Conservation (phyloP, 768 basidiomycete species). For the Suillus alpinus region DNA sequence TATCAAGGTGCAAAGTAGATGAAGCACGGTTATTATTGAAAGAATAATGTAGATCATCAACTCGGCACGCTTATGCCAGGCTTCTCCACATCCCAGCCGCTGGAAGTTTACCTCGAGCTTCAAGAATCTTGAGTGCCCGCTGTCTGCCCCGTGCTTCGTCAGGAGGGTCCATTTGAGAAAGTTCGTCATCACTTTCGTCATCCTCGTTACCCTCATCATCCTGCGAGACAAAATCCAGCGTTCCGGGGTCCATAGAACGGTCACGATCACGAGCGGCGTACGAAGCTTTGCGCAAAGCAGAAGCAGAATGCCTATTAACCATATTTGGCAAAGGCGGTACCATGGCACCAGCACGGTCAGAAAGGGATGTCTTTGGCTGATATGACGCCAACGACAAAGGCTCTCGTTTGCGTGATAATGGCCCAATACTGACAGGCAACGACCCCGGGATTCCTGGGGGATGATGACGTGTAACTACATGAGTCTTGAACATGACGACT, state of each 20-base stretch:
- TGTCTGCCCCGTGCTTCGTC: conserved; percentile 47
- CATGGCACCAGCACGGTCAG: conserved; percentile 33
- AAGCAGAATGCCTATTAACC: conserved; percentile 29
- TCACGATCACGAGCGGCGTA: conserved; percentile 69
- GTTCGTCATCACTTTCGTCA: conserved; percentile 26
- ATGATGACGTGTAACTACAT: conserved; percentile 23
- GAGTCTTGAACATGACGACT: conserved; percentile 9
- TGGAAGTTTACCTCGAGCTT: conserved; percentile 66
- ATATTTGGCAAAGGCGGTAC: conserved; percentile 25
- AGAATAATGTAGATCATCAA: conserved; percentile 26
- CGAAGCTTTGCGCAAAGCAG: conserved; percentile 53
- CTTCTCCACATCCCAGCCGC: conserved; percentile 81
- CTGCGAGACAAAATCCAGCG: conserved; percentile 55
- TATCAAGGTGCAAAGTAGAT: conserved; percentile 32
- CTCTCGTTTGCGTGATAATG: conserved; percentile 34
- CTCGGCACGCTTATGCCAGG: conserved; percentile 43
- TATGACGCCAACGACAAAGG: conserved; percentile 56
- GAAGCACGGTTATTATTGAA: conserved; percentile 30
- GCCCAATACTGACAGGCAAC: conserved; percentile 58
- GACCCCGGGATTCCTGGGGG: conserved; percentile 47
- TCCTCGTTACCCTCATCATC: conserved; percentile 50
- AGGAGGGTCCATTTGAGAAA: conserved; percentile 14
- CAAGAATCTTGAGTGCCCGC: conserved; percentile 65
- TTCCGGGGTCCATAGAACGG: conserved; percentile 66
- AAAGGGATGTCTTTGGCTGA: conserved; percentile 46